A percentile compares a stretch with the other conserved stretches of the same genome.
Evolutionary conservation across 768 basidiomycete species (phyloP).

Genomic region (Mycena maculata): DNA sequence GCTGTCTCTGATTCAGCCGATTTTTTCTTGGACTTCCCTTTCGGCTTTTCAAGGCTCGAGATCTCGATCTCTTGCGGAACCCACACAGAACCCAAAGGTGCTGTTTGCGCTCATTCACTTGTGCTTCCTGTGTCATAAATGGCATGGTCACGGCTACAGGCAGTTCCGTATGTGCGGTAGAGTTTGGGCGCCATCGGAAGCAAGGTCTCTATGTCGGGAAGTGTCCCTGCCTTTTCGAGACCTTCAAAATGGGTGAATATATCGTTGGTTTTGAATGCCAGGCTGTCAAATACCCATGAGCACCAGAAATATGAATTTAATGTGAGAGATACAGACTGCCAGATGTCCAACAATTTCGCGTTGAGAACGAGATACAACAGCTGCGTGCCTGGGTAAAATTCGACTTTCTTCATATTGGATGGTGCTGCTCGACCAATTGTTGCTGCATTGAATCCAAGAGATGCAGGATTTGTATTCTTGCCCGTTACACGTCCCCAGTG

Average conservation of each 20-base stretch:
- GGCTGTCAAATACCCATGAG: not conserved
- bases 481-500: constrained; percentile 51
- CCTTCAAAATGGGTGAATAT: constrained; percentile 4
- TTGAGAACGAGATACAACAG: too few species aligned
- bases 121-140: not conserved
- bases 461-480: too few species aligned
- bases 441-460: too few species aligned
- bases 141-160: constrained; percentile 6
- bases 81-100: not conserved
- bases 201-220: not conserved
- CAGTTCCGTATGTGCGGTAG: constrained; percentile 1
- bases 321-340: too few species aligned
- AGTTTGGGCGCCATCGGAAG: constrained; percentile 1
- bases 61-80: not conserved
- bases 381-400: too few species aligned
- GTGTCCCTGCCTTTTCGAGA: too few species aligned
- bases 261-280: not conserved
- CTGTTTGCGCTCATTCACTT: constrained; percentile 4
- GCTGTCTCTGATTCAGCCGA: not conserved
- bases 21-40: not conserved
- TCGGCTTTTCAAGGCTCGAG: constrained; percentile 6
- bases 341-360: too few species aligned
- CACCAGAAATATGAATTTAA: too few species aligned
- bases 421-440: too few species aligned
- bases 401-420: too few species aligned